Base-by-base conservation (phyloP, 352 stramenopile species). In the Pythium vanterpoolii region DNA sequence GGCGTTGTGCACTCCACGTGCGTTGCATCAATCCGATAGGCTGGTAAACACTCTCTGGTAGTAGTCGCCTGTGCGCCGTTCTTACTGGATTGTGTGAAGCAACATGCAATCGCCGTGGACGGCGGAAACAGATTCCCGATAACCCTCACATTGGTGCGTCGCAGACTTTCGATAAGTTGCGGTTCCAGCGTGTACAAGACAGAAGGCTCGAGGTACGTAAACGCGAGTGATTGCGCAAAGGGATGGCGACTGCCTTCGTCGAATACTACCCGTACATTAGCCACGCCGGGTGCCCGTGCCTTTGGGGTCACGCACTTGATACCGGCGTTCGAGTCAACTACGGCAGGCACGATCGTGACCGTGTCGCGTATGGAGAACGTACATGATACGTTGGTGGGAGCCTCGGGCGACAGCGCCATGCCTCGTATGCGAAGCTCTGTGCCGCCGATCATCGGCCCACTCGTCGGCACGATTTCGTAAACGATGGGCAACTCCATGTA, bases 401-500 rank as follows among this genome's bases (percentile, higher is more conserved):
- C 26, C 14, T 65, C 75, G 10, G 56, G 14, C 30, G 44, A 80
- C 8, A 57, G 28, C 26, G 56, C 34, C 14, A 30, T 18, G 1
- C 81, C 78, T 13, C 16, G 45, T 11, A 92, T 27, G 16, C 38
- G 71, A 39, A 91, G 38, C 0, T 36, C 49, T 23, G 73, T 79
- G 10, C 63, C 69, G 30, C 71, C 73, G 44, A 46, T 28, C 1
- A 79, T 33, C 6, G 70, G 64, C 0, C 74, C 72, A n/a, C 53
- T 53, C 6, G 62, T 47, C 0, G 83, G 82, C 18, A 21, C 57
- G 8, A 95, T 43, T 6, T 59, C 70, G 54, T 82, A 82, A 4
- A 89, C 56, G 0, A 58, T 60, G 4, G 87, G 84, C 3, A 87
- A 56, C 2, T 50, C 30, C 5, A 83, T 55, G 45, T 82, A 95